Percentiles rank a stretch among this genome's conserved stretches.
These are phyloP conservation scores for Ogataea polymorpha DNA, from an alignment of 805 yeast genomes.

Conservation along the genomic window DNA sequence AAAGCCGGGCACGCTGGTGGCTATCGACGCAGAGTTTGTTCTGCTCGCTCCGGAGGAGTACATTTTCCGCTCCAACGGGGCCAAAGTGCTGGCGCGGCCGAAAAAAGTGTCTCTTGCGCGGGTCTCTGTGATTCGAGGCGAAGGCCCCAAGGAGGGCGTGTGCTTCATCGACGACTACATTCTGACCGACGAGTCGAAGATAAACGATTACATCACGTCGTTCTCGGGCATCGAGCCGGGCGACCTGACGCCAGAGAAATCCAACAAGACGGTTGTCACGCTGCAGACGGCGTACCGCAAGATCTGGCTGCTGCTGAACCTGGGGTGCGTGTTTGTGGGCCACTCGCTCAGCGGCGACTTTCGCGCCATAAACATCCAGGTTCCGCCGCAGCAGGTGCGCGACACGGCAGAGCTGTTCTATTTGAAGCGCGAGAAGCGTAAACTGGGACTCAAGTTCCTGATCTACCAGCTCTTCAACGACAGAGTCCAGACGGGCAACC, in stretches of 20 bases:
- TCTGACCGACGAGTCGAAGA: constrained; percentile 56
- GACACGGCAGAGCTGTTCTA: constrained; percentile 85
- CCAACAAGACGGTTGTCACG: constrained; percentile 69
- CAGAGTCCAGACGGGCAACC: constrained; percentile 87
- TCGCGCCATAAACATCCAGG: constrained; percentile 86
- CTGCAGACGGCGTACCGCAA: constrained; percentile 81
- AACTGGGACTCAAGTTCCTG: constrained; percentile 78
- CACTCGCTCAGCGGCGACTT: constrained; percentile 92
- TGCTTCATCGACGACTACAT: constrained; percentile 95
- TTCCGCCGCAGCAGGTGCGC: constrained; percentile 79
- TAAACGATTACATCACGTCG: constrained; percentile 83
- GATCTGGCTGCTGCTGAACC: constrained; percentile 83
- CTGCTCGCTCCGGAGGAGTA: constrained; percentile 71
- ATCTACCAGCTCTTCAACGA: constrained; percentile 74
- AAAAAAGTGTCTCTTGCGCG: constrained; percentile 77
- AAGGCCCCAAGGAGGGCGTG: constrained; percentile 61
- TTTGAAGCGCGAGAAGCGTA: constrained; percentile 70
- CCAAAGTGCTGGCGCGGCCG: constrained; percentile 68
- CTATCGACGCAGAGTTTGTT: constrained; percentile 97
- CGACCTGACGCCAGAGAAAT: constrained; percentile 70
- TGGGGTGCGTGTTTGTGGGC: constrained; percentile 92
- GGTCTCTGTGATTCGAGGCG: constrained; percentile 79
- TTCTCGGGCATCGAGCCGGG: constrained; percentile 94
- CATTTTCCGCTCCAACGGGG: constrained; percentile 74
- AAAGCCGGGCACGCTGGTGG: constrained; percentile 68